Evolutionary conservation across 441 rosid species (phyloP).

Genomic region (Hypseocharis bilobata): DNA sequence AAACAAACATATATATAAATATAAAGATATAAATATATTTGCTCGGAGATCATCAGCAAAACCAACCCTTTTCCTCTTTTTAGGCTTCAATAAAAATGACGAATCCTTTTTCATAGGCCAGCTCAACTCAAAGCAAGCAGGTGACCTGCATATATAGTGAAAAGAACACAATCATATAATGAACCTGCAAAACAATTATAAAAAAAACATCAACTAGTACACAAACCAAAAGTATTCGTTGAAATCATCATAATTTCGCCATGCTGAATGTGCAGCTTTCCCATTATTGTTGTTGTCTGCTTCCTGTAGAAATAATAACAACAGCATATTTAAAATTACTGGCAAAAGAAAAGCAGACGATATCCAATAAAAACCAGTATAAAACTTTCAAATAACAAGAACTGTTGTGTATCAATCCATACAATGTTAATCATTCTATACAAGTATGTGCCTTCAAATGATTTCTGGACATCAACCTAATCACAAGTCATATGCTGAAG

Average conservation of each 20-base stretch:
- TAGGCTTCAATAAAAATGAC: constrained; percentile 46
- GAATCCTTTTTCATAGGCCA: constrained; percentile 75
- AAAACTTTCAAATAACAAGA: not conserved
- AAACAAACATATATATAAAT: not conserved
- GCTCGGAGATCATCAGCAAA: constrained; percentile 15
- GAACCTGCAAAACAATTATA: not conserved
- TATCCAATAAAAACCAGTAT: constrained; percentile 8
- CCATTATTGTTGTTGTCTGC: constrained; percentile 65
- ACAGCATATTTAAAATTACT: constrained; percentile 5
- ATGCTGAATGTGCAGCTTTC: constrained; percentile 91
- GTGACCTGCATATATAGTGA: constrained; percentile 55
- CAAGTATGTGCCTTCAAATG: constrained; percentile 3
- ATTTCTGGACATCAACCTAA: not conserved
- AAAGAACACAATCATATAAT: constrained; percentile 19
- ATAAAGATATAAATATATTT: too few relatives aligned
- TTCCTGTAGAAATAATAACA: constrained; percentile 48
- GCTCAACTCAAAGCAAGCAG: constrained; percentile 75
- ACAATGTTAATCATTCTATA: constrained; percentile 1
- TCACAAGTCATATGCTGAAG: not conserved
- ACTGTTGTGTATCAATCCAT: not conserved
- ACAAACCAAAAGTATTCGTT: constrained; percentile 96
- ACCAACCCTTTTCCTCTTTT: constrained; percentile 68
- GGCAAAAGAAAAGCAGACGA: not conserved
- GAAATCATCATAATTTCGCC: constrained; percentile 99
- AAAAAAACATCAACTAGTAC: constrained; percentile 17